Base-by-base conservation (phyloP, 2,329 filamentous ascomycete species). In the Aspergillus sp. region DNA sequence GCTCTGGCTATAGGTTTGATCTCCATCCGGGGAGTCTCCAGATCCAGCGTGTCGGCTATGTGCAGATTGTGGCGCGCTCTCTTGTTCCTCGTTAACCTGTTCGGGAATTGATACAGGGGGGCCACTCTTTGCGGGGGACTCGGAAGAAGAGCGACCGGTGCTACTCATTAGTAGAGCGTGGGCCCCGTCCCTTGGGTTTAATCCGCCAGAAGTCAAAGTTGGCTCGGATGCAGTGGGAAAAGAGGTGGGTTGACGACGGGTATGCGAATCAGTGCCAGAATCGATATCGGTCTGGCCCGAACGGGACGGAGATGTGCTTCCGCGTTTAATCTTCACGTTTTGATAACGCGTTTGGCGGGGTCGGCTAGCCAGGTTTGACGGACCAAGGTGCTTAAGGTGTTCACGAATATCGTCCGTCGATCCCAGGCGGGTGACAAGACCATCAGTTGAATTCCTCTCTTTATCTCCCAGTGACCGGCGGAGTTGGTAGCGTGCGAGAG, bases 271-370 rank as follows among this genome's bases (percentile, higher is more conserved):
- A n/a, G 76, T 76, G 3, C 74, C 79, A 9, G 74, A 71, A 23
- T 72, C 71, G 11, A 67, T 41, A 33, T 73, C 70, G 2, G 69
- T 77, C 62, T 75, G 45, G 70, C 70, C 59, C 57, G 71, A 69
- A 62, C 73, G 55, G 57, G 64, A 64, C n/a, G 71, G 68, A 25
- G 71, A 70, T 55, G 59, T 63, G 65, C 75, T 66, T 14, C 79
- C 83, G 14, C 84, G 85, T 70, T 88, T 88, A 71, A 88, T 87
- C 71, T 87, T 88, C 61, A 88, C 85, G 9, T 80, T 81, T 57
- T 81, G 81, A 70, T 84, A 87, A 37, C 85, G 83, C 6, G 86
- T 88, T 37, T 81, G 73, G 53, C 84, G 83, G 3, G 86, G 86
- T 43, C 81, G 77, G 61, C 79, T 85, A 19, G 86, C 86, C 15